Base-by-base conservation (phyloP, 108 stramenopile genomes). In the Asterionellopsis glacialis region DNA sequence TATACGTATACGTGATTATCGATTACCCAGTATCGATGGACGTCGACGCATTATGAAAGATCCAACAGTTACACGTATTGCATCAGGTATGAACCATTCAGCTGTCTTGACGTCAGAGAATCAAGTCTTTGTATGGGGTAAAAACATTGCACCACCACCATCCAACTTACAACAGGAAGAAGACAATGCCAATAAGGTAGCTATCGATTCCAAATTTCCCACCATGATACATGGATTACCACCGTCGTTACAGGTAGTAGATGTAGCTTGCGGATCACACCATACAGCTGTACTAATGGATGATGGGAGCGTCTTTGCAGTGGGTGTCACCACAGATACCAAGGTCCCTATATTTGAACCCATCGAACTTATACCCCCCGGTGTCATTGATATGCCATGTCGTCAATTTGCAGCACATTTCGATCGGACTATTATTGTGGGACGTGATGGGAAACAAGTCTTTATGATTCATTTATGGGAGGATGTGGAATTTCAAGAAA, bases 231-330 rank as follows among this genome's bases (percentile, higher is more conserved):
- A 74, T 0, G 87, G 86, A 47, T 61, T 93, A 24, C 92, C 92
- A 0, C 19, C 72, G 10, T 39, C 69, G 27, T 23, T 79, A 19
- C 44, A 62, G 24, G 82, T 90, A 9, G 27, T 74, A 25, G 55
- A 75, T 47, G 72, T 93, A 39, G 73, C 87, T 16, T 89, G 87
- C 49, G 92, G 92, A 13, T 82, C 88, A 18, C 92, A 93, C 50
- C 92, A 93, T 60, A 83, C 85, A 16, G 82, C 92, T 11, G 73
- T 93, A 51, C 55, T 90, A 15, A 41, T 93, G 70, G 85, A 90
- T 45, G 92, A 93, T 59, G 88, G 88, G 52, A 84, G 82, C 54
- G 77, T 93, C 5, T 88, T 73, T 60, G 92, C 80, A n/a, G 69
- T 90, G 25, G 92, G 92, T 6, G 72, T 93, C 15, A 79, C 85